A percentile compares a stretch with the other conserved stretches of the same genome.
These are phyloP conservation scores for Thermoascus crustaceus DNA, from an alignment of 2,329 filamentous ascomycete species.

Conservation along the genomic window DNA sequence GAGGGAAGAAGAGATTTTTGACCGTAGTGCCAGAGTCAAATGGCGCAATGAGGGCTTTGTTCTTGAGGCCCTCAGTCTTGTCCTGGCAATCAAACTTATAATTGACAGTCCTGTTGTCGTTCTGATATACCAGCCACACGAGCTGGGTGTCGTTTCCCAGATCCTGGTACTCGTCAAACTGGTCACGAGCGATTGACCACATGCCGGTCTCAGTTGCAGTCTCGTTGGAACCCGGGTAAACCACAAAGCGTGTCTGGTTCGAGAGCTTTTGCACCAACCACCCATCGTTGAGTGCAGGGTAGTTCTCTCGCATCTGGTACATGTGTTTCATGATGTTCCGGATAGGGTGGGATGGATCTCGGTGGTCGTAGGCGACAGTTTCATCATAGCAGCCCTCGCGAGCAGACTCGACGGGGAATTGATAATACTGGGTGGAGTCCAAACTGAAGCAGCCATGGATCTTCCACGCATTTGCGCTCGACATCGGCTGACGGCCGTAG, in stretches of 20 bases:
- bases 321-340: slow-evolving; percentile 55
- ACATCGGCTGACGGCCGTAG: slow-evolving; percentile 57
- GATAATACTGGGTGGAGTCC: slow-evolving; percentile 48
- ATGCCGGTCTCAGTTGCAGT: slow-evolving; percentile 50
- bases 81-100: slow-evolving; percentile 53
- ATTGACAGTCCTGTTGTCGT: slow-evolving; percentile 40
- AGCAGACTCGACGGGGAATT: slow-evolving; percentile 50
- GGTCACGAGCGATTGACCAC: slow-evolving; percentile 51
- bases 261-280: slow-evolving; percentile 49
- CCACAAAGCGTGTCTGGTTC: slow-evolving; percentile 46
- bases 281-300: slow-evolving; percentile 53
- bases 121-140: slow-evolving; percentile 39
- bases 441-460: slow-evolving; percentile 56
- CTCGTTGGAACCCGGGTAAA: slow-evolving; percentile 45
- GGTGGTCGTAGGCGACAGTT: slow-evolving; percentile 50
- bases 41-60: slow-evolving; percentile 48
- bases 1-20: slow-evolving; percentile 56
- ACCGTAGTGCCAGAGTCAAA: slow-evolving; percentile 49
- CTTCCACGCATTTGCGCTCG: slow-evolving; percentile 54
- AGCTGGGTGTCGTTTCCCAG: slow-evolving; percentile 40
- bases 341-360: slow-evolving; percentile 54
- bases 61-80: slow-evolving; percentile 38
- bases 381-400: slow-evolving; percentile 50
- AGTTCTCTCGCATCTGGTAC: slow-evolving; percentile 51
- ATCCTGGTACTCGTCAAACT: slow-evolving; percentile 46